These are phyloP conservation scores for Laburnicola sp. DNA, from an alignment of 2,329 filamentous ascomycete species.

Conservation along the genomic window DNA sequence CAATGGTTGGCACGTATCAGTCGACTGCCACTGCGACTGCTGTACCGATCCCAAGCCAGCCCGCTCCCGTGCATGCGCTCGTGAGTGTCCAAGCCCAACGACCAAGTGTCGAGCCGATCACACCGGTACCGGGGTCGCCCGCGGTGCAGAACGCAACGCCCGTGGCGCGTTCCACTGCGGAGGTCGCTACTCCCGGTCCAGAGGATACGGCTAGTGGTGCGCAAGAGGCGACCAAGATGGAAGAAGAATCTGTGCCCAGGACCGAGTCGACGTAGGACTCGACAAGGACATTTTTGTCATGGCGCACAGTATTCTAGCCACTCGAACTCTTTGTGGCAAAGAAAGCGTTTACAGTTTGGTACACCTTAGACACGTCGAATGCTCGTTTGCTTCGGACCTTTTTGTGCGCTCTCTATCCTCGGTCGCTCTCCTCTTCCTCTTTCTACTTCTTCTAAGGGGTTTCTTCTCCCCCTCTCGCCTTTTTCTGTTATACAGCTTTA, in stretches of 20 bases:
- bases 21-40: constrained; percentile 2
- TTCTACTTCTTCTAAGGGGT: too few species aligned
- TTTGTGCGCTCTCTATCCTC: too few species aligned
- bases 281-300: background rate
- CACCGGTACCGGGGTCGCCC: constrained; percentile 41
- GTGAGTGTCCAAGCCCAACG: constrained; percentile 25
- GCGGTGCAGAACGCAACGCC: constrained; percentile 33
- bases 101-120: constrained; percentile 43
- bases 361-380: too few species aligned
- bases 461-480: too few species aligned
- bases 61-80: constrained; percentile 12
- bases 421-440: too few species aligned
- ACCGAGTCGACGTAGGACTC: constrained; percentile 1
- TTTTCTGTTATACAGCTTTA: too few species aligned
- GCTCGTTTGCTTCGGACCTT: too few species aligned
- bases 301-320: too few species aligned
- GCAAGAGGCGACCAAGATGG: constrained; percentile 14
- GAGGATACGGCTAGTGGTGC: constrained; percentile 13
- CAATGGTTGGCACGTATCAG: constrained; percentile 27
- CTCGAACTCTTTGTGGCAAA: too few species aligned
- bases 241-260: constrained; percentile 2
- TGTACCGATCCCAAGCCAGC: constrained; percentile 10
- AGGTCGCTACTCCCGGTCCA: constrained; percentile 12
- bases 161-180: constrained; percentile 21
- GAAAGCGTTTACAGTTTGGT: too few species aligned